phyloP scores from a whole-genome alignment of 2,329 filamentous ascomycete genomes.

The Paecilomyces fulvus region DNA sequence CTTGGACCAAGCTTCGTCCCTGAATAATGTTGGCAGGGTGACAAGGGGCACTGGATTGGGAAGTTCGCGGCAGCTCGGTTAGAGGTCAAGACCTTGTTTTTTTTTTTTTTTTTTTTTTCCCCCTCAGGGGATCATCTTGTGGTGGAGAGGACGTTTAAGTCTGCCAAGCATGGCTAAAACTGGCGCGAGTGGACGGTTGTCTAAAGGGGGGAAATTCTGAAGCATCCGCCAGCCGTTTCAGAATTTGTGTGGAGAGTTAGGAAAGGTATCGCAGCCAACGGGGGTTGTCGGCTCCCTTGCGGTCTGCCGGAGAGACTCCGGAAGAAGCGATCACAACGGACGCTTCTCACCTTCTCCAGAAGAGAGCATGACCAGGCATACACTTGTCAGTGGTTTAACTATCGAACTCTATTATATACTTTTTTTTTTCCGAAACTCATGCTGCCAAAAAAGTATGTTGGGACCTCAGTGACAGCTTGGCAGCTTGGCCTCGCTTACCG shows the following conservation, averaged over 20 bases:
- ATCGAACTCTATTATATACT: no score
- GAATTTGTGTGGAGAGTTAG: constrained; percentile 1
- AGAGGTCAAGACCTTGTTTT: neutral
- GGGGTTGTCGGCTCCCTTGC: neutral
- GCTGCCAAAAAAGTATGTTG: no score
- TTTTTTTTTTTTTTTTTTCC: no score
- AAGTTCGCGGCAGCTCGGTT: neutral
- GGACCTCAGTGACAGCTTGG: neutral
- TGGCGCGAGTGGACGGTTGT: constrained; percentile 3
- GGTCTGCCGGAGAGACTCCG: neutral
- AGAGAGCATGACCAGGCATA: neutral
- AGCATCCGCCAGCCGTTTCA: constrained; percentile 9
- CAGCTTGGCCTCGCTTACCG: no score
- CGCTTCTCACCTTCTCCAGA: neutral
- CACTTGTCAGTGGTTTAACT: no score
- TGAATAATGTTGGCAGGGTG: neutral
- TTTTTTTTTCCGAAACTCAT: no score
- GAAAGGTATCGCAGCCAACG: neutral
- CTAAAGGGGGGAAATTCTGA: constrained; percentile 5
- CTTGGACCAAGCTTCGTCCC: neutral
- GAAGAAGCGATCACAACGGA: neutral
- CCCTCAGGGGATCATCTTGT: neutral
- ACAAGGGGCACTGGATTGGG: neutral
- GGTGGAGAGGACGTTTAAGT: neutral
- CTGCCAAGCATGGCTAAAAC: constrained; percentile 5